Percentiles rank a stretch among this genome's conserved stretches.
phyloP scores from a whole-genome alignment of 116 monocot species.

The Zostera marina region DNA sequence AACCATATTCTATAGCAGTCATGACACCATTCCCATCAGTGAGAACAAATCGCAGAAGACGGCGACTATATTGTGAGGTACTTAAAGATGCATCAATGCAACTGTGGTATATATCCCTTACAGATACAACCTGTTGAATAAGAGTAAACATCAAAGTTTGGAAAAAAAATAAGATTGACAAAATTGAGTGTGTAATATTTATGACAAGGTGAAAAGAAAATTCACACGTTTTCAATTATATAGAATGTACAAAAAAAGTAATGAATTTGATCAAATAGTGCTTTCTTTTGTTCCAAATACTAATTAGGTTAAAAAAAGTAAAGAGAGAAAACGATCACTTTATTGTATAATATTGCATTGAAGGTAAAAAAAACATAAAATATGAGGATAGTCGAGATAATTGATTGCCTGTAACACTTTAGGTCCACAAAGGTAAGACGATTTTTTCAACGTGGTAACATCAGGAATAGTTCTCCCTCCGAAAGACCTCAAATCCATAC shows the following conservation, averaged over 20 bases:
- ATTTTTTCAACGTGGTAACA: constrained; percentile 32
- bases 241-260: too few species aligned
- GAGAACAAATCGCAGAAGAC: constrained; percentile 65
- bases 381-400: not conserved
- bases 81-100: constrained; percentile 47
- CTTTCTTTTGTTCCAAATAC: too few species aligned
- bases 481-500: constrained; percentile 63
- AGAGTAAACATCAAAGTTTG: not conserved
- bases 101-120: constrained; percentile 60
- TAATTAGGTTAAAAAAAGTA: too few species aligned
- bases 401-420: constrained; percentile 55
- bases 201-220: too few species aligned
- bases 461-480: constrained; percentile 72
- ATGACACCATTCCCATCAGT: constrained; percentile 73
- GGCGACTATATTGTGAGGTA: constrained; percentile 17
- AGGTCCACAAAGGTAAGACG: constrained; percentile 47
- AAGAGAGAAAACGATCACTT: too few species aligned
- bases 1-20: constrained; percentile 56
- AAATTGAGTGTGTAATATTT: too few species aligned
- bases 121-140: constrained; percentile 46
- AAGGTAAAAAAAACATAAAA: not conserved
- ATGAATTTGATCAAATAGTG: too few species aligned
- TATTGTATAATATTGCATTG: not conserved
- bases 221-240: too few species aligned
- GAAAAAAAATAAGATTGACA: not conserved